Evolutionary conservation across 2,329 filamentous ascomycete species (phyloP).

Genomic region (Fusarium metavorans): DNA sequence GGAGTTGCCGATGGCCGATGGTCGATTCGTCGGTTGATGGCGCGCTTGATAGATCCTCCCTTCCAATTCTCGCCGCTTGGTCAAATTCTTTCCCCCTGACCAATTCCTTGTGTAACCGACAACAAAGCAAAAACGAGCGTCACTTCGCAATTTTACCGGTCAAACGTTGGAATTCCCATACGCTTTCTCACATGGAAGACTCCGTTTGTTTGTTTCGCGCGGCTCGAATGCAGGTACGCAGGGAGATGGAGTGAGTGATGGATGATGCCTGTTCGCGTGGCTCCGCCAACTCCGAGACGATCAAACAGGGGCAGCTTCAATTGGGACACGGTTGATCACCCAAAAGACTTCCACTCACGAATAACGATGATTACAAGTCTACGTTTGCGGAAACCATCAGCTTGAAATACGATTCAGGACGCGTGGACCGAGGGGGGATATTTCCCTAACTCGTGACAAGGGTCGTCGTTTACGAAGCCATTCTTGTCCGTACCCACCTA

Average conservation of each 20-base stretch:
- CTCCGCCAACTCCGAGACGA: constrained; percentile 6
- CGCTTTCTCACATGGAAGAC: background rate
- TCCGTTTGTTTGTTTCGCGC: background rate
- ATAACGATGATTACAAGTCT: constrained; percentile 8
- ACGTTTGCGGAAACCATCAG: constrained; percentile 11
- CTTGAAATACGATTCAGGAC: constrained; percentile 31
- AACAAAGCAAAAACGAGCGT: background rate
- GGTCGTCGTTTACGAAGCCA: constrained; percentile 35
- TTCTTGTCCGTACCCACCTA: constrained; percentile 32
- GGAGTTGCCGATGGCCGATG: constrained; percentile 2
- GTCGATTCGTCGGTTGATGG: background rate
- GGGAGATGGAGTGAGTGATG: background rate
- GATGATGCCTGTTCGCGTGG: constrained; percentile 19
- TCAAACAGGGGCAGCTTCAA: constrained; percentile 5
- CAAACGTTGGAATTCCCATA: background rate
- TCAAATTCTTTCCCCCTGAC: background rate
- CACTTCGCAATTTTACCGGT: background rate
- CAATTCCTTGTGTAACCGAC: background rate
- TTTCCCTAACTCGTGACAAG: constrained; percentile 38
- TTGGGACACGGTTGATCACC: background rate
- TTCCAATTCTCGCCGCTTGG: constrained; percentile 1
- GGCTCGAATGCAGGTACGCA: background rate
- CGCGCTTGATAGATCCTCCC: constrained; percentile 5
- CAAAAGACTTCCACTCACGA: background rate
- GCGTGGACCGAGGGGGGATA: constrained; percentile 30